Evolutionary conservation across 352 stramenopile species (phyloP), one percentile per base, ranked within the genome.

Genomic region (Globisporangium yorkense): DNA sequence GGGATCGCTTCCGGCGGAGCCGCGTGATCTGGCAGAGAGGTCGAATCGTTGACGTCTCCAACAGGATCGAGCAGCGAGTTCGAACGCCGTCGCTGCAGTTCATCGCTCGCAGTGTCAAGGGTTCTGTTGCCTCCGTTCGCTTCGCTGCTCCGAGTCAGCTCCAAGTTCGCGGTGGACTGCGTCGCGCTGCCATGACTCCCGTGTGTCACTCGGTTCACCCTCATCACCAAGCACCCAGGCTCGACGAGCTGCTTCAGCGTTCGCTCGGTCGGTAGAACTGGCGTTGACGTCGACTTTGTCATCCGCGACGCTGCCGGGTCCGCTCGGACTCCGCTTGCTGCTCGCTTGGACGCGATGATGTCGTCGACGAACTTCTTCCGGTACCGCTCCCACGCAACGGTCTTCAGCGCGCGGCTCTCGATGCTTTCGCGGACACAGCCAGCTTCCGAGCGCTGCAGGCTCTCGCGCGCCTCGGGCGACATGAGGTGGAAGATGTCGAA

Each of bases 401-500:
- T 91, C 58, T 93, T 93, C 2, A 93, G 58, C 2, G 81, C 80
- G 3, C 83, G 78, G 41, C 71, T 87, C 54, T 87, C 71, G 46
- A 92, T 77, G 47, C 74, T 88, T 54, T 90, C 83, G 35, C 70
- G 68, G 8, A 80, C 72, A 35, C 74, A 83, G 15, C 77, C 74
- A 9, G 70, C 67, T 6, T 79, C 80, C 0, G 79, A 89, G 9
- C 74, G 76, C 62, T 89, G 83, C 1, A 92, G 69, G 56, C 80
- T 90, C 33, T 69, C 77, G 0, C 80, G 78, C 33, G 83, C 81
- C 51, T 84, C 74, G 2, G 79, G 53, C 7, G 80, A 86, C 74
- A 89, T 88, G 16, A 93, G 65, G 55, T 93, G 84, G 54, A 93
- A 93, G 10, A 91, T 89, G 44, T 93, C 80, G 54, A 91, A 93